These are phyloP conservation scores for Pseudocercospora macadamiae DNA, from an alignment of 2,329 filamentous ascomycete genomes.

Conservation along the genomic window DNA sequence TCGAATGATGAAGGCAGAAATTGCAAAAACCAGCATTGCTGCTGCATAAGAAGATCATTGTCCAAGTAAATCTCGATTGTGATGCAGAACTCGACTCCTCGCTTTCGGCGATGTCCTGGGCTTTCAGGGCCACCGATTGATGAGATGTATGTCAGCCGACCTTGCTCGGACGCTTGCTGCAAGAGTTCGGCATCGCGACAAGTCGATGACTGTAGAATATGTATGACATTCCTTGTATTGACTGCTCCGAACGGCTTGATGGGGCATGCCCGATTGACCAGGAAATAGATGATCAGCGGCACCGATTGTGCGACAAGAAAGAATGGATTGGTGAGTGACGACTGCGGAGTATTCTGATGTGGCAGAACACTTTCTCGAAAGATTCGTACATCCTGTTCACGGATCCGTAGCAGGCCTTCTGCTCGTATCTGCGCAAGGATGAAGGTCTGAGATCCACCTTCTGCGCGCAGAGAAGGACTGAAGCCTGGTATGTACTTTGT, in stretches of 20 bases:
- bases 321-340: conserved; percentile 10
- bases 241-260: conserved; percentile 25
- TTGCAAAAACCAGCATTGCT: conserved; percentile 22
- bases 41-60: conserved; percentile 4
- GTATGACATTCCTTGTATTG: conserved; percentile 23
- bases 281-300: conserved; percentile 19
- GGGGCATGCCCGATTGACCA: conserved; percentile 18
- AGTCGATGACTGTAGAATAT: conserved; percentile 12
- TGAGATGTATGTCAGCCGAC: conserved; percentile 13
- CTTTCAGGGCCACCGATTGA: conserved; percentile 16
- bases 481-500: conserved; percentile 15
- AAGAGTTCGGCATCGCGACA: conserved; percentile 9
- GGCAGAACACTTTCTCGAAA: neutral
- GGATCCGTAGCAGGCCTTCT: conserved; percentile 11
- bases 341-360: neutral
- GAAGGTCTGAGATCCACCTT: neutral
- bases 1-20: conserved; percentile 9
- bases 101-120: conserved; percentile 18
- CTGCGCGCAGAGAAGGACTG: neutral
- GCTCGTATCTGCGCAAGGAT: conserved; percentile 11
- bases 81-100: conserved; percentile 25
- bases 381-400: conserved; percentile 4
- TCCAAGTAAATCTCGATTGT: conserved; percentile 13
- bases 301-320: conserved; percentile 19
- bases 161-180: neutral